Evolutionary conservation across 305 asterid species (phyloP).

Genomic region (Fraxinus platypoda): DNA sequence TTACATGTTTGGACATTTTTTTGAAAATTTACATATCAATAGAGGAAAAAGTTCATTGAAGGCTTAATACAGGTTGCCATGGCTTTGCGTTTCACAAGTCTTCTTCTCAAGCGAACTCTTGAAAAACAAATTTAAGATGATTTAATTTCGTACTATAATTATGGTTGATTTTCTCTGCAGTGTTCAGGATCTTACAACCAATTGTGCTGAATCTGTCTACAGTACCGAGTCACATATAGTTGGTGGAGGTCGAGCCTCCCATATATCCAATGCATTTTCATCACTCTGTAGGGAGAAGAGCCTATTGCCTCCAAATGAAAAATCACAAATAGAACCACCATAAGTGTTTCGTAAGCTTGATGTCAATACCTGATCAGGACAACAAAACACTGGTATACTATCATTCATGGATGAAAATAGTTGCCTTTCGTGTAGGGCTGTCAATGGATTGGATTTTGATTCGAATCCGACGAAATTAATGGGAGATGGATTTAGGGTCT

Average conservation of each 20-base stretch:
- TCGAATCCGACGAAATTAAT: too few species aligned
- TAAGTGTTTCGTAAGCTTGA: not conserved
- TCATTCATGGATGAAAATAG: not conserved
- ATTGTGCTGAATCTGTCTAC: slow-evolving; percentile 1
- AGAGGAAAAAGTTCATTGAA: slow-evolving; percentile 25
- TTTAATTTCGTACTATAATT: not conserved
- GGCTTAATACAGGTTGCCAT: slow-evolving; percentile 3
- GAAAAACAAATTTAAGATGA: too few species aligned
- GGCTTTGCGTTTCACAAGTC: not conserved
- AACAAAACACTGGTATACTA: not conserved
- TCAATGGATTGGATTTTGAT: too few species aligned
- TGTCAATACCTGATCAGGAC: not conserved
- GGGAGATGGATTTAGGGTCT: too few species aligned
- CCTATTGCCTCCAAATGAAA: not conserved
- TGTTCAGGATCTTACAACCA: slow-evolving; percentile 2
- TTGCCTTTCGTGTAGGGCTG: not conserved
- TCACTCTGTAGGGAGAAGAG: not conserved
- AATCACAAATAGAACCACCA: not conserved
- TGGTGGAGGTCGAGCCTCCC: not conserved
- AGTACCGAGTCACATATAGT: not conserved
- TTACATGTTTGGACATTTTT: slow-evolving; percentile 14
- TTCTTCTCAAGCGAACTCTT: not conserved
- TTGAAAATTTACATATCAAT: not conserved
- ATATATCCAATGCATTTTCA: too few species aligned
- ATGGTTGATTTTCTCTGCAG: slow-evolving; percentile 27